phyloP scores from a whole-genome alignment of 176 grass and related monocot species.

The Paspalum vaginatum region DNA sequence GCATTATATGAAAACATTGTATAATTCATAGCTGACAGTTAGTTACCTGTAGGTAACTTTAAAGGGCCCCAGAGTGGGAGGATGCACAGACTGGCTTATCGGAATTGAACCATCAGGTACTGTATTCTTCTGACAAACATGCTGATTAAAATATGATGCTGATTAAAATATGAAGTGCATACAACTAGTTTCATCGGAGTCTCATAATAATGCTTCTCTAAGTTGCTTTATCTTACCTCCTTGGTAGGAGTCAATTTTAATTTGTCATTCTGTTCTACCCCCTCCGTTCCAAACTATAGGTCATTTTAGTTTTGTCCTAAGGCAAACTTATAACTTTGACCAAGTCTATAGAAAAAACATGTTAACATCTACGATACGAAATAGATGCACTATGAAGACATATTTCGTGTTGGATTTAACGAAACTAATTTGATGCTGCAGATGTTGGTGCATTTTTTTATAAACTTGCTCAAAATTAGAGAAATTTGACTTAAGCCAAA shows the following conservation, averaged over 20 bases:
- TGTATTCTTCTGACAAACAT: constrained; percentile 61
- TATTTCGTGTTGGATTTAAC: no score
- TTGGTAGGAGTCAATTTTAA: constrained; percentile 18
- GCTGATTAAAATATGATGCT: constrained; percentile 40
- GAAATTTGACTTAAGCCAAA: no score
- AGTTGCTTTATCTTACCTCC: constrained; percentile 16
- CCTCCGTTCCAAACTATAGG: no score
- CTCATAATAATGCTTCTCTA: constrained; percentile 18
- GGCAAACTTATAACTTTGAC: no score
- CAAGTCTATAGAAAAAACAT: no score
- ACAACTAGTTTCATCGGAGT: constrained; percentile 3
- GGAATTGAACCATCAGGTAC: constrained; percentile 50
- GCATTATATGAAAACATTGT: constrained; percentile 23
- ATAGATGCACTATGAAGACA: no score
- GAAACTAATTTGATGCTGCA: no score
- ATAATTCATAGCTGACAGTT: constrained; percentile 5
- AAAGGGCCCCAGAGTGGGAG: constrained; percentile 58
- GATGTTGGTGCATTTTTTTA: no score
- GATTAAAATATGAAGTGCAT: constrained; percentile 21
- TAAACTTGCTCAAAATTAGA: no score
- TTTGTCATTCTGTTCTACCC: background rate
- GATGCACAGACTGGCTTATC: constrained; percentile 46
- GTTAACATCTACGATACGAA: no score
- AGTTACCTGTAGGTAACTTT: constrained; percentile 97
- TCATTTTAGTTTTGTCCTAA: no score